Evolutionary conservation across 2,329 filamentous ascomycete species (phyloP), one percentile per base, ranked within the genome.

Genomic region (Microsporum canis): DNA sequence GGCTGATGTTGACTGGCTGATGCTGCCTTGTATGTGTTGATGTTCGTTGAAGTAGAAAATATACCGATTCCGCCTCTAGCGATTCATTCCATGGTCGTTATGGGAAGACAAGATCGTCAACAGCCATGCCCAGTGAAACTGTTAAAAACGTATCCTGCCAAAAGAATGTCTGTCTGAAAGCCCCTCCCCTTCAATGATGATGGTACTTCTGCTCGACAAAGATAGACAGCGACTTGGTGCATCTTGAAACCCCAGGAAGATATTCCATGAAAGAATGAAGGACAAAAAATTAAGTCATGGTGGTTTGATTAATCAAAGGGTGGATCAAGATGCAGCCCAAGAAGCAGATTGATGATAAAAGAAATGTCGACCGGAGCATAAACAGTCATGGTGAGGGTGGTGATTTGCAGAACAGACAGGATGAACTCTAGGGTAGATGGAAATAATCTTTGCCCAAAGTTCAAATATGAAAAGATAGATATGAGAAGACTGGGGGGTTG

Each of bases 101-200:
- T 34, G 31, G 51, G 14, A 34, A 36, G 51, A 38, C 51, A 55
- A n/a, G 33, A 17, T 34, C 29, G 51, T 55, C 12, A 55, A 55
- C 51, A 55, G 51, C 31, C 33, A 55, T 55, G 51, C 51, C 31
- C 51, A 55, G 36, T 55, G 29, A 55, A 55, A 55, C 51, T 55
- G 51, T 55, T 55, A 23, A 36, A 55, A 34, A 36, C 51, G 45
- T 55, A 36, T 55, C 51, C 51, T 23, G 51, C 51, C 51, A 55
- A 55, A 55, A 36, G 33, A 55, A 55, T 55, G n/a, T 55, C 51
- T 55, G 51, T 34, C 31, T 53, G 31, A 36, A 23, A 55, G 36
- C 17, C 39, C 6, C 3, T n/a, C n/a, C 49, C 27, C 51, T 31
- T 55, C n/a, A 31, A 55, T 34, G 51, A 55, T 53, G 49, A 53